Conservation (phyloP, 2,329 filamentous ascomycete species). For the Aspergillus uvarum region DNA sequence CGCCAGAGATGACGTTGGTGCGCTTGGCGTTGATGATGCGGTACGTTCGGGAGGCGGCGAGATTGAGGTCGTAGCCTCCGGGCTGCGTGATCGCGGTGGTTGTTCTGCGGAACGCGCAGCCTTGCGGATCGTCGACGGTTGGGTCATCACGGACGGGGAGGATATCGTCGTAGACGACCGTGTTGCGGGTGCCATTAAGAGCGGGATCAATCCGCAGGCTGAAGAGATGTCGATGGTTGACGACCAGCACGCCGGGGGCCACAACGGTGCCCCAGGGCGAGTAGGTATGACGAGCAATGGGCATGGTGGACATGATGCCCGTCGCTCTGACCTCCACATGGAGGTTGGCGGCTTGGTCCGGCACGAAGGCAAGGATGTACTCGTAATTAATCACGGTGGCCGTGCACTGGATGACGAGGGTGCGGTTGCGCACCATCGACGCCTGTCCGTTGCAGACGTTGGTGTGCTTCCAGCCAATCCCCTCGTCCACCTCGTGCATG, state of each 20-base stretch:
- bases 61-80: conserved; percentile 49
- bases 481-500: conserved; percentile 40
- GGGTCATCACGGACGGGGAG: too few relatives aligned
- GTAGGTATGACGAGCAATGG: conserved; percentile 34
- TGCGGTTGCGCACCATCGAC: conserved; percentile 33
- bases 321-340: conserved; percentile 46
- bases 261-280: conserved; percentile 43
- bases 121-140: conserved; percentile 25
- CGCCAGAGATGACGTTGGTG: conserved; percentile 53
- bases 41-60: conserved; percentile 53
- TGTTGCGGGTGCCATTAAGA: conserved; percentile 45
- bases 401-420: conserved; percentile 42
- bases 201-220: conserved; percentile 45
- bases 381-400: conserved; percentile 47
- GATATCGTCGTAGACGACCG: conserved; percentile 42
- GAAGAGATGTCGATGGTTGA: conserved; percentile 48
- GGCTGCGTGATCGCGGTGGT: conserved; percentile 54
- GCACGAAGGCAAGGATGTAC: conserved; percentile 47
- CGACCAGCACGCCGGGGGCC: conserved; percentile 44
- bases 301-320: conserved; percentile 45
- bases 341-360: conserved; percentile 42
- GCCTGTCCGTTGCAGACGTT: conserved; percentile 39
- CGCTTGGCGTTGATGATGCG: conserved; percentile 56
- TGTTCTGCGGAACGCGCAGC: conserved; percentile 31
- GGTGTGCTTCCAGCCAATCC: conserved; percentile 44